Conservation (phyloP, 2,329 filamentous ascomycete species). For the Trematosphaeria pertusa region DNA sequence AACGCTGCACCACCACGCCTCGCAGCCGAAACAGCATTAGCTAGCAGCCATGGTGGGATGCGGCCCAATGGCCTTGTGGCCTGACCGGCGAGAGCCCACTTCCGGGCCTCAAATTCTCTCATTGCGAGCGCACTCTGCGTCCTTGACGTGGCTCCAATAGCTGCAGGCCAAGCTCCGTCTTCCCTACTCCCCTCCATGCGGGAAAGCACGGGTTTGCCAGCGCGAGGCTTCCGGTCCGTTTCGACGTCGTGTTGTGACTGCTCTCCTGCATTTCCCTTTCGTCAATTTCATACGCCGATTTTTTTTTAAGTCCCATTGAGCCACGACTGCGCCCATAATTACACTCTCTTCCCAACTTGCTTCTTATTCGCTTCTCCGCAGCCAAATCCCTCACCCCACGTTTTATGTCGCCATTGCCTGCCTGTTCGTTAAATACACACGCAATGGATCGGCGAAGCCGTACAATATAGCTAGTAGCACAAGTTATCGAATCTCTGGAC, state of each 20-base stretch:
- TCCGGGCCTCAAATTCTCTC: constrained; percentile 36
- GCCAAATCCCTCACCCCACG: constrained; percentile 42
- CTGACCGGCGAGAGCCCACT: constrained; percentile 32
- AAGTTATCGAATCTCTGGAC: constrained; percentile 31
- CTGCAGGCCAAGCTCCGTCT: constrained; percentile 31
- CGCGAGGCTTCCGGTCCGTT: constrained; percentile 40
- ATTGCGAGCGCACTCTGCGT: constrained; percentile 33
- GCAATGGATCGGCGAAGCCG: constrained; percentile 39
- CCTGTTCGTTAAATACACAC: constrained; percentile 33
- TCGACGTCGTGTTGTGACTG: constrained; percentile 39
- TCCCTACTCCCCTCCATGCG: constrained; percentile 29
- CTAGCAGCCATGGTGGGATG: constrained; percentile 33
- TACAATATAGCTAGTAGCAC: constrained; percentile 43
- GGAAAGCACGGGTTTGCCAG: constrained; percentile 36
- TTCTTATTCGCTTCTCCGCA: constrained; percentile 46
- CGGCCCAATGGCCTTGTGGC: constrained; percentile 33
- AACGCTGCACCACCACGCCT: constrained; percentile 33
- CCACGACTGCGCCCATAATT: constrained; percentile 35
- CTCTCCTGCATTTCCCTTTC: constrained; percentile 36
- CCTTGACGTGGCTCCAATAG: constrained; percentile 48
- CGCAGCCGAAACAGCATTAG: constrained; percentile 24
- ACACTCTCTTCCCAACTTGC: constrained; percentile 32
- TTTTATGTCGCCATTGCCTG: constrained; percentile 44
- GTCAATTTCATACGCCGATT: constrained; percentile 32
- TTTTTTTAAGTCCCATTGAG: constrained; percentile 33